Conservation (phyloP, 441 rosid species). For the Mallotus japonicus region DNA sequence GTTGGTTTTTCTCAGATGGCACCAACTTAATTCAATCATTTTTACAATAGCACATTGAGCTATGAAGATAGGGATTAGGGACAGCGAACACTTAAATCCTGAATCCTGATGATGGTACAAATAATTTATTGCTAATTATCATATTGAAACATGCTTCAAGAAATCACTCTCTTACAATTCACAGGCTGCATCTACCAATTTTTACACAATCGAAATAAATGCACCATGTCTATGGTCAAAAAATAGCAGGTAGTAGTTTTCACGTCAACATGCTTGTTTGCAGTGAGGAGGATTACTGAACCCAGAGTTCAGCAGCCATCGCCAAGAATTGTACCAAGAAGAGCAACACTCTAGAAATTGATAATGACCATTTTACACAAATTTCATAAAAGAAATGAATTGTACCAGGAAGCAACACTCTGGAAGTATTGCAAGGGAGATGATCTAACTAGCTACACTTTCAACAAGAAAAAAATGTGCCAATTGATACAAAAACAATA, state of each 20-base stretch:
- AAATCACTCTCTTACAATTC: not conserved
- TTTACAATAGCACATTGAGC: too few relatives aligned
- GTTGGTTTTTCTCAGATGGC: too few relatives aligned
- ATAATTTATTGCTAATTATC: not conserved
- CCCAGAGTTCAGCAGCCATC: not conserved
- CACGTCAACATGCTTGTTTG: not conserved
- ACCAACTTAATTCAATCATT: too few relatives aligned
- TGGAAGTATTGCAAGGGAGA: not conserved
- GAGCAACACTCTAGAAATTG: not conserved
- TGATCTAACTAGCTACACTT: conserved; percentile 19
- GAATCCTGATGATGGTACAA: not conserved
- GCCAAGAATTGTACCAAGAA: too few relatives aligned
- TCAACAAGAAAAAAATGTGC: conserved; percentile 1
- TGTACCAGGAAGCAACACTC: not conserved
- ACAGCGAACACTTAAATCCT: too few relatives aligned
- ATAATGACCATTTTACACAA: not conserved
- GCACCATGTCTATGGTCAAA: not conserved
- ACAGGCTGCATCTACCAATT: not conserved
- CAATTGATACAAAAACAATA: conserved; percentile 17
- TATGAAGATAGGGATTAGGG: too few relatives aligned
- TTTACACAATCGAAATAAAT: not conserved
- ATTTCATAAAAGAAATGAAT: not conserved
- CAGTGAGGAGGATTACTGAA: not conserved
- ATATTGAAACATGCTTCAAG: not conserved
- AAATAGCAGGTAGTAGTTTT: not conserved